Evolutionary conservation across 2,329 filamentous ascomycete species (phyloP).

Genomic region (Didymella pinodella): DNA sequence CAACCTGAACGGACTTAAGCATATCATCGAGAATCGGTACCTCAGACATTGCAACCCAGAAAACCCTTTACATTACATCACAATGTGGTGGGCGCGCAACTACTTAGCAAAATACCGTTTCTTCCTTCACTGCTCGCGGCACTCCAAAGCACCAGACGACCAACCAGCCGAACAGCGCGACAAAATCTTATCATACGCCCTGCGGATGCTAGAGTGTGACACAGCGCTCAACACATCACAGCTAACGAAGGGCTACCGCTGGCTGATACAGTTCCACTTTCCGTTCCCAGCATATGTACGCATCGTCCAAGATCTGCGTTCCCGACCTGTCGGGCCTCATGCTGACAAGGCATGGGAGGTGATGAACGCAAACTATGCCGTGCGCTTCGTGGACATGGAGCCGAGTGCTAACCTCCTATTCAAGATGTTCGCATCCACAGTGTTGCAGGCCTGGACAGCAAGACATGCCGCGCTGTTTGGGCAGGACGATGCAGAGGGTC

Average conservation of each 20-base stretch:
- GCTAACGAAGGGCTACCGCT: conserved; percentile 53
- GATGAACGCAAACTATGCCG: conserved; percentile 58
- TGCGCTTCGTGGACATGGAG: conserved; percentile 40
- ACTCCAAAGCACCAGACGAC: conserved; percentile 18
- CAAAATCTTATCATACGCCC: conserved; percentile 42
- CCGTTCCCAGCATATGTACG: conserved; percentile 61
- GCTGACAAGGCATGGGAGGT: conserved; percentile 54
- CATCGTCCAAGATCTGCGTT: conserved; percentile 54
- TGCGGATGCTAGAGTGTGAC: conserved; percentile 57
- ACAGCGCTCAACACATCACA: conserved; percentile 56
- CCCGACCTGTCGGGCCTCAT: conserved; percentile 46
- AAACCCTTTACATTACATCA: conserved; percentile 54
- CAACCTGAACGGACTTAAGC: conserved; percentile 49
- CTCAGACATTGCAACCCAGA: conserved; percentile 42
- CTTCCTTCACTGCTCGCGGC: conserved; percentile 57
- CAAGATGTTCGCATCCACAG: conserved; percentile 60
- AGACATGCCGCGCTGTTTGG: conserved; percentile 21
- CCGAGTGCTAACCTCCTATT: conserved; percentile 37
- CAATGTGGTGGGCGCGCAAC: conserved; percentile 55
- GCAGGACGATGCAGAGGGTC: background rate
- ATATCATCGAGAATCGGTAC: conserved; percentile 52
- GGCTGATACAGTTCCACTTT: conserved; percentile 57
- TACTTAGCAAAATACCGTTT: conserved; percentile 61
- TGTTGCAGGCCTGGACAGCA: conserved; percentile 61
- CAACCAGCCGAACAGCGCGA: conserved; percentile 37